Conservation (phyloP, 805 yeast genomes). For the Pichia sporocuriosa region DNA sequence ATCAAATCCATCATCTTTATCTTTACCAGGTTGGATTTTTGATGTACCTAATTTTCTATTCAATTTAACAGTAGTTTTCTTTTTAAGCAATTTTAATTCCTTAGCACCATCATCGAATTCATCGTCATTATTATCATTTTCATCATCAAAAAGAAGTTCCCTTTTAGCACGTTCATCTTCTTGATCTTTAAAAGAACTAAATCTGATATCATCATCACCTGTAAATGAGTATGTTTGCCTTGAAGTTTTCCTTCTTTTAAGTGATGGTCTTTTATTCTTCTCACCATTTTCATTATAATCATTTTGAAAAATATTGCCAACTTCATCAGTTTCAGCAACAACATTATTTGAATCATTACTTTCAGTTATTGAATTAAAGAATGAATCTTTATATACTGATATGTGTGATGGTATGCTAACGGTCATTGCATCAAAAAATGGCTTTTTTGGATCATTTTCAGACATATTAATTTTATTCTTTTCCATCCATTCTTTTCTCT, state of each 20-base stretch:
- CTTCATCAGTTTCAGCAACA: conserved; percentile 22
- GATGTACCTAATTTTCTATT: conserved; percentile 50
- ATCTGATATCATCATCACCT: conserved; percentile 9
- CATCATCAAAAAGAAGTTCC: conserved; percentile 18
- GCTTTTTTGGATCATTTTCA: conserved; percentile 12
- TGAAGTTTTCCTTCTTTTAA: conserved; percentile 15
- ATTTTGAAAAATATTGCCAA: conserved; percentile 16
- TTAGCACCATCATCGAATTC: conserved; percentile 33
- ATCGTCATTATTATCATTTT: conserved; percentile 28
- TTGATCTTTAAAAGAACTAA: conserved; percentile 11
- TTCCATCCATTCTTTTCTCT: conserved; percentile 38
- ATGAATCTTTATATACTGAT: conserved; percentile 9
- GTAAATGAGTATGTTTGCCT: conserved; percentile 3
- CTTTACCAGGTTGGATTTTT: conserved; percentile 14
- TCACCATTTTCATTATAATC: conserved; percentile 20
- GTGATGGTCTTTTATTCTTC: conserved; percentile 20
- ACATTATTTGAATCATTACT: conserved; percentile 20
- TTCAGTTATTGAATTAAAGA: conserved; percentile 10
- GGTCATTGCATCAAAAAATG: conserved; percentile 15
- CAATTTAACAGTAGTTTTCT: conserved; percentile 36
- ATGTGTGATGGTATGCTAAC: conserved; percentile 13
- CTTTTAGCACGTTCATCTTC: conserved; percentile 5
- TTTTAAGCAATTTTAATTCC: conserved; percentile 29
- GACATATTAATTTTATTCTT: conserved; percentile 18
- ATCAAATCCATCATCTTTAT: conserved; percentile 6